Base-by-base conservation (phyloP, 2,329 filamentous ascomycete genomes). In the Pestalotiopsis sp. region DNA sequence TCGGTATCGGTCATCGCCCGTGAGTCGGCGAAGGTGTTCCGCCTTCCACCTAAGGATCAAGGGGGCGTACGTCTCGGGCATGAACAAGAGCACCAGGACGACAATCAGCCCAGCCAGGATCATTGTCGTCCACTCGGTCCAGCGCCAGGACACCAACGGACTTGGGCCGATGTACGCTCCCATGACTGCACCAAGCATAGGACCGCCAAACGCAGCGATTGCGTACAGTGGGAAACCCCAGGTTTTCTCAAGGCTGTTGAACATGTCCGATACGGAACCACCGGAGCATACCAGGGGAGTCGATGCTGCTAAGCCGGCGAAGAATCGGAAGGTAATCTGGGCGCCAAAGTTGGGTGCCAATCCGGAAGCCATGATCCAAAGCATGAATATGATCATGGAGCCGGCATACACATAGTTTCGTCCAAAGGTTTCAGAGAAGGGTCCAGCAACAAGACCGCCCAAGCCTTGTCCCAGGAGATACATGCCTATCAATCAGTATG, bases 141-240 rank as follows among this genome's bases (percentile, higher is more conserved):
- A 91, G n/a, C 87, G 83, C 85, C 90, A 92, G 64, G 81, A 84
- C 1, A 78, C 75, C 0, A 61, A n/a, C 3, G 83, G 84, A 67
- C 85, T 87, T 66, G 90, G 83, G 63, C 90, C 90, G 66, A 92
- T 90, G 69, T 91, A 92, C 4, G 89, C 89, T 4, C 89, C 90
- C 69, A 86, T 80, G 0, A 82, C 74, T 3, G 80, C 78, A 1
- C 81, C 81, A 0, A 82, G 61, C 74, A 80, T 81, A 0, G 81
- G 76, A 80, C 90, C 73, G 68, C 74, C 75, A 76, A 84, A 70
- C 72, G 82, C 66, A 66, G 79, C 66, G 76, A 84, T 70, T 76
- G 86, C 76, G 70, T 86, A 92, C 0, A 92, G 41, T 1, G 79
- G 78, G 11, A 80, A 80, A 0, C 71, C 72, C 76, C 76, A 80